A percentile compares a stretch with the other conserved stretches of the same genome.
Conservation (phyloP, 192 early-diverging fungal genomes). For the Lobosporangium transversale region DNA sequence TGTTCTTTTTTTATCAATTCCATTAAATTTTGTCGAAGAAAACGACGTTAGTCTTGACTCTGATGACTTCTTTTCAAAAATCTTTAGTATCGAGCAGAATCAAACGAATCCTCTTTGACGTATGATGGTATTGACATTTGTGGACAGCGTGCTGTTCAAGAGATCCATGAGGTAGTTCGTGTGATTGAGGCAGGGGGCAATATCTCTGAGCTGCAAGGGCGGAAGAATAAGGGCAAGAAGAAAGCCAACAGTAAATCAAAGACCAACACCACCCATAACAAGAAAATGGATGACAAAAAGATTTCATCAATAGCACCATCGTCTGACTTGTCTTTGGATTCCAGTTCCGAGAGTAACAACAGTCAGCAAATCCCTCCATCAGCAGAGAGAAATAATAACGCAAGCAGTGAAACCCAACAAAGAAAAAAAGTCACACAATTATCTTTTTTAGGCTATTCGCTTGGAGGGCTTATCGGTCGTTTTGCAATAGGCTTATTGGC, state of each 20-base stretch:
- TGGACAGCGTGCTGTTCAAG: slow-evolving; percentile 55
- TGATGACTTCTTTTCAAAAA: neutral
- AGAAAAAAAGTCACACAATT: slow-evolving; percentile 46
- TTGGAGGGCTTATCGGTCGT: slow-evolving; percentile 65
- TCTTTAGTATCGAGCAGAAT: slow-evolving; percentile 56
- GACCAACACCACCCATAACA: neutral
- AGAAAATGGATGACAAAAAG: slow-evolving; percentile 6
- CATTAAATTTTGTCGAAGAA: neutral
- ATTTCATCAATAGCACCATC: neutral
- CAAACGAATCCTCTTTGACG: slow-evolving; percentile 58
- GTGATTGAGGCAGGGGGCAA: slow-evolving; percentile 38
- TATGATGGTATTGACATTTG: slow-evolving; percentile 70
- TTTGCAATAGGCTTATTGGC: slow-evolving; percentile 61
- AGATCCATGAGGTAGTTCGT: slow-evolving; percentile 49
- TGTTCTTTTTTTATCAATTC: neutral
- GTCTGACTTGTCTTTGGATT: neutral
- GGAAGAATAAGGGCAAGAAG: slow-evolving; percentile 33
- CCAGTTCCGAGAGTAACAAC: slow-evolving; percentile 8
- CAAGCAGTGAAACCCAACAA: neutral
- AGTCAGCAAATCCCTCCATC: slow-evolving; percentile 6
- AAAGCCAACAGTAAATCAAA: slow-evolving; percentile 16
- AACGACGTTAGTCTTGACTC: neutral
- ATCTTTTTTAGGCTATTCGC: slow-evolving; percentile 64
- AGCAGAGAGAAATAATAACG: neutral
- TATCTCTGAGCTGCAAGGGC: slow-evolving; percentile 47